These are phyloP conservation scores for Diplodia scrobiculata DNA, from an alignment of 2,329 filamentous ascomycete genomes.

Conservation along the genomic window DNA sequence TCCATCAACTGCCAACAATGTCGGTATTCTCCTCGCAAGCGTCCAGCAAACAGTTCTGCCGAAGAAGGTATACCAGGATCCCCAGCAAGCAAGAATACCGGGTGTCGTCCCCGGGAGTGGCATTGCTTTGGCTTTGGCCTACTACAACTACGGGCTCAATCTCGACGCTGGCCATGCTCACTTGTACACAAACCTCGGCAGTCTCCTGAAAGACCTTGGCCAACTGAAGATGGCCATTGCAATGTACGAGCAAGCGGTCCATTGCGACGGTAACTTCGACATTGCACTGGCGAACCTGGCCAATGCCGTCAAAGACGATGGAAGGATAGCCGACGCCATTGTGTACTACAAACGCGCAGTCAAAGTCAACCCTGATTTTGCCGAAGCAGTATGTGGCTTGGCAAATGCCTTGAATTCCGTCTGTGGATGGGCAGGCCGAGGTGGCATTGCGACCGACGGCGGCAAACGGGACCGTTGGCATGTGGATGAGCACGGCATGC, in stretches of 20 bases:
- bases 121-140: conserved; percentile 81
- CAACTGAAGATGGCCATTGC: conserved; percentile 87
- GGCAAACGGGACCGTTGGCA: conserved; percentile 88
- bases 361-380: conserved; percentile 88
- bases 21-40: conserved; percentile 93
- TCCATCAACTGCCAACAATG: conserved; percentile 96
- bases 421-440: conserved; percentile 88
- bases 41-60: conserved; percentile 69
- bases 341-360: conserved; percentile 89
- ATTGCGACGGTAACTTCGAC: conserved; percentile 91
- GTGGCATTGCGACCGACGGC: conserved; percentile 74
- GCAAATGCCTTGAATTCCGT: conserved; percentile 95
- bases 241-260: conserved; percentile 95
- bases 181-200: conserved; percentile 94
- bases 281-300: conserved; percentile 95
- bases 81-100: conserved; percentile 58
- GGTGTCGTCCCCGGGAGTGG: conserved; percentile 85
- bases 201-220: conserved; percentile 92
- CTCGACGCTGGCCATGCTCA: conserved; percentile 90
- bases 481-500: conserved; percentile 79
- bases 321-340: conserved; percentile 88
- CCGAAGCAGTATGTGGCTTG: conserved; percentile 93
- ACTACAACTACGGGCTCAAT: conserved; percentile 91
- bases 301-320: conserved; percentile 96
- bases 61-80: conserved; percentile 44